These are phyloP conservation scores for Trametopsis cervina DNA, from an alignment of 768 basidiomycete species.

Conservation along the genomic window DNA sequence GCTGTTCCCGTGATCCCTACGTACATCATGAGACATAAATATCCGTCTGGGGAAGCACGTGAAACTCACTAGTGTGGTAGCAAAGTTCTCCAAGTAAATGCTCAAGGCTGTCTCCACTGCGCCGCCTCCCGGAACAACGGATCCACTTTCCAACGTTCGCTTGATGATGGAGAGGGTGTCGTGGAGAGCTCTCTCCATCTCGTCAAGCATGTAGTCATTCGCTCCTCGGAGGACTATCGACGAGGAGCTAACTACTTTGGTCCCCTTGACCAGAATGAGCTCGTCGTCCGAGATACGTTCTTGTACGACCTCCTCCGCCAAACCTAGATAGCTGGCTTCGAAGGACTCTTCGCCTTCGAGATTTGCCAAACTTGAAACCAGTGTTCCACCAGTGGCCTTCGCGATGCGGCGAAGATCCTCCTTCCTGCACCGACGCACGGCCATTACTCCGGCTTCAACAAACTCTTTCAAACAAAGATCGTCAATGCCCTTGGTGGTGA, in stretches of 20 bases:
- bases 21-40: neutral
- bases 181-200: conserved; percentile 97
- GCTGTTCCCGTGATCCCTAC: conserved; percentile 95
- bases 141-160: conserved; percentile 91
- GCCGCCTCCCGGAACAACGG: conserved; percentile 95
- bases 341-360: conserved; percentile 98
- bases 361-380: conserved; percentile 90
- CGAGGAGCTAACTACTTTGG: conserved; percentile 89
- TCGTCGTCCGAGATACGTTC: conserved; percentile 99
- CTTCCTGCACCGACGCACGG: conserved; percentile 94
- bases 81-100: conserved; percentile 98
- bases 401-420: conserved; percentile 97
- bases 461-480: conserved; percentile 98
- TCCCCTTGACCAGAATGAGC: conserved; percentile 94
- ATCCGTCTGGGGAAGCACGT: conserved; percentile 1
- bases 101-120: conserved; percentile 96
- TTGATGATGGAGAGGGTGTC: conserved; percentile 95
- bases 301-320: conserved; percentile 93
- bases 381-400: conserved; percentile 91
- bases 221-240: conserved; percentile 94
- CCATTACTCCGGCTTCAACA: conserved; percentile 98
- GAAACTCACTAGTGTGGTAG: conserved; percentile 81
- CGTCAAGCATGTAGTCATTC: conserved; percentile 98
- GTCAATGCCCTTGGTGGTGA: conserved; percentile 98
- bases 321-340: conserved; percentile 85